phyloP scores from a whole-genome alignment of 768 basidiomycete species.

The Cubamyces lactineus region DNA sequence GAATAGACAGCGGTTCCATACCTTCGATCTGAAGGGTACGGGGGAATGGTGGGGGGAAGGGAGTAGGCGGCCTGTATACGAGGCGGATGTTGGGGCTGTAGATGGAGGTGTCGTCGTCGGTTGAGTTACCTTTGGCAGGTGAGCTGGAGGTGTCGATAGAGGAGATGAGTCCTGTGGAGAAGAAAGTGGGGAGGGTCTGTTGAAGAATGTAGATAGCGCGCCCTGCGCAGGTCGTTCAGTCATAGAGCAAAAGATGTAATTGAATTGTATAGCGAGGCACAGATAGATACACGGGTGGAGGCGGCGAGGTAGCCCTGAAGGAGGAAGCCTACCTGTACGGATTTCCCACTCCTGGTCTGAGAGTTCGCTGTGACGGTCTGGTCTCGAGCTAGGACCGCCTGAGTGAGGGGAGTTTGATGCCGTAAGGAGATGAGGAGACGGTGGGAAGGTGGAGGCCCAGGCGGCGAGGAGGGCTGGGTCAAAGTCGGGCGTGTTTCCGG shows the following conservation, averaged over 20 bases:
- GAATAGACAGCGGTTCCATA: conserved; percentile 32
- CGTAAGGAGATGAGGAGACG: neutral
- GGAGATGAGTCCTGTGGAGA: conserved; percentile 64
- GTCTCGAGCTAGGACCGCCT: neutral
- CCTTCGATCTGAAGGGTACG: conserved; percentile 73
- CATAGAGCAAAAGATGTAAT: neutral
- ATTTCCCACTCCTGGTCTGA: conserved; percentile 81
- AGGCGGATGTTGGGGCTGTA: conserved; percentile 69
- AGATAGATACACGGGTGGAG: conserved; percentile 5
- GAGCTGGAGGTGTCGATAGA: conserved; percentile 48
- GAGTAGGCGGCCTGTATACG: conserved; percentile 68
- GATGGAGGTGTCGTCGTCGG: conserved; percentile 43
- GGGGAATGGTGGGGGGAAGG: conserved; percentile 71
- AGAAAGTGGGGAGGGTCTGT: conserved; percentile 74
- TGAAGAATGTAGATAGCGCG: conserved; percentile 71
- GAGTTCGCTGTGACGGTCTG: conserved; percentile 35
- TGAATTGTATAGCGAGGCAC: neutral
- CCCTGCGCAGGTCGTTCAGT: conserved; percentile 44
- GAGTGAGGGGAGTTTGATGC: neutral
- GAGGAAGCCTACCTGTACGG: conserved; percentile 57
- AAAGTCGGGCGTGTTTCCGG: neutral
- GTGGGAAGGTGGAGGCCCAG: neutral
- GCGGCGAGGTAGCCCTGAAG: conserved; percentile 23
- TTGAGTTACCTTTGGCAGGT: conserved; percentile 28
- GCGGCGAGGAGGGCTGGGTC: neutral